Conservation (phyloP, 2,329 filamentous ascomycete genomes). For the Claviceps digitariae region DNA sequence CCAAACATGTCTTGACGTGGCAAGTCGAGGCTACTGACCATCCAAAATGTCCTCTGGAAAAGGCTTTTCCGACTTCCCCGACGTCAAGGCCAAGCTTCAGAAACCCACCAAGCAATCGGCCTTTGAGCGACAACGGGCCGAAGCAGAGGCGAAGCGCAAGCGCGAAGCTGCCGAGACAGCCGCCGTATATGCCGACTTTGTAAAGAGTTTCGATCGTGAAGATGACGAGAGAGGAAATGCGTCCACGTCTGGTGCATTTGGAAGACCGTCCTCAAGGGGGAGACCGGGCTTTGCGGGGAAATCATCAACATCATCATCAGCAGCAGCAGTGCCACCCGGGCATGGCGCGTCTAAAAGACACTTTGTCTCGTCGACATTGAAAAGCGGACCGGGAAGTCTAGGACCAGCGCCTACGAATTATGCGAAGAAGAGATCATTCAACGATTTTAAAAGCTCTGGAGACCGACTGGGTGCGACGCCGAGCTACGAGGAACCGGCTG, state of each 20-base stretch:
- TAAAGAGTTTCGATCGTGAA: constrained; percentile 61
- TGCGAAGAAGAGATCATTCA: constrained; percentile 39
- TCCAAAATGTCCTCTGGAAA: constrained; percentile 32
- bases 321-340: constrained; percentile 2
- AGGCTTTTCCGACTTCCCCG: constrained; percentile 47
- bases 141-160: constrained; percentile 75
- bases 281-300: constrained; percentile 4
- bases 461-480: constrained; percentile 14
- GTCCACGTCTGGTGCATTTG: constrained; percentile 8
- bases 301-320: background rate
- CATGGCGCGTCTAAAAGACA: constrained; percentile 39
- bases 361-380: constrained; percentile 43
- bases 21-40: background rate
- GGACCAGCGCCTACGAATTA: constrained; percentile 37
- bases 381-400: constrained; percentile 49
- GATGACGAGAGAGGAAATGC: constrained; percentile 25
- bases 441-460: constrained; percentile 25
- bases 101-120: constrained; percentile 72
- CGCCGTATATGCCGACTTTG: constrained; percentile 75
- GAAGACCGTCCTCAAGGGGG: constrained; percentile 8
- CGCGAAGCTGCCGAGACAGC: constrained; percentile 79
- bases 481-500: constrained; percentile 26
- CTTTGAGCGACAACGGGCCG: constrained; percentile 79
- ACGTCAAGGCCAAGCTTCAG: constrained; percentile 63
- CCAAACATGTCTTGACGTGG: constrained; percentile 5